A percentile compares a stretch with the other conserved stretches of the same genome.
Conservation (phyloP, 2,329 filamentous ascomycete species). For the Macrophomina pseudophaseolina region DNA sequence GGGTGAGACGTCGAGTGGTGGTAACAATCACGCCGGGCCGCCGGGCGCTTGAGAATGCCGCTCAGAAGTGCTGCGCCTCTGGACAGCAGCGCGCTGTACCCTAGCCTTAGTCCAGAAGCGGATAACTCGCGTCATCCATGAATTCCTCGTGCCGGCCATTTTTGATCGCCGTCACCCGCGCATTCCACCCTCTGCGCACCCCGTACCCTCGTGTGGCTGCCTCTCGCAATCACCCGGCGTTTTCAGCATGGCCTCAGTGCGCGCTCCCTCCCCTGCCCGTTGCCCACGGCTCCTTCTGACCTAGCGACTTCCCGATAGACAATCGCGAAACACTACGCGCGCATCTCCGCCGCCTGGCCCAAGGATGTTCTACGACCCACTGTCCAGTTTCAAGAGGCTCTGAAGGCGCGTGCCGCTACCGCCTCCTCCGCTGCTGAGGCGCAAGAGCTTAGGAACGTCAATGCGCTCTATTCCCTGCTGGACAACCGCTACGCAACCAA, state of each 20-base stretch:
- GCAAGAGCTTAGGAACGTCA: slow-evolving; percentile 55
- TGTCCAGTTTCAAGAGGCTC: slow-evolving; percentile 50
- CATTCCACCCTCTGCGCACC: slow-evolving; percentile 20
- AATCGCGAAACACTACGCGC: slow-evolving; percentile 55
- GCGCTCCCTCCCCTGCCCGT: slow-evolving; percentile 1
- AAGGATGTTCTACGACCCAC: slow-evolving; percentile 56
- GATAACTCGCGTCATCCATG: slow-evolving; percentile 8
- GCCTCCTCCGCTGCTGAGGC: slow-evolving; percentile 28
- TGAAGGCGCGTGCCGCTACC: slow-evolving; percentile 46
- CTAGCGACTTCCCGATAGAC: slow-evolving; percentile 30
- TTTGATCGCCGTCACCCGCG: slow-evolving; percentile 16
- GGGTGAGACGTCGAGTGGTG: slow-evolving; percentile 23
- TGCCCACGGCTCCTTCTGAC: background rate
- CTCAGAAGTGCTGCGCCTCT: slow-evolving; percentile 3
- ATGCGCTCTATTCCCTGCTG: slow-evolving; percentile 65
- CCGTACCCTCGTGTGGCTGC: background rate
- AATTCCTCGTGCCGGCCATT: slow-evolving; percentile 7
- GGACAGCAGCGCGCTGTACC: background rate
- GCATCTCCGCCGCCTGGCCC: slow-evolving; percentile 57
- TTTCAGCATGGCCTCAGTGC: slow-evolving; percentile 20
- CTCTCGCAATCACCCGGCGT: slow-evolving; percentile 7
- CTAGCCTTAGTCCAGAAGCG: slow-evolving; percentile 10
- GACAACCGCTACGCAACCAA: slow-evolving; percentile 61
- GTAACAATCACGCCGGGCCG: slow-evolving; percentile 12
- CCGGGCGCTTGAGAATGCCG: slow-evolving; percentile 10